Percentiles rank a stretch among this genome's conserved stretches.
Conservation (phyloP, 2,329 filamentous ascomycete genomes). For the Rutstroemia sp. region DNA sequence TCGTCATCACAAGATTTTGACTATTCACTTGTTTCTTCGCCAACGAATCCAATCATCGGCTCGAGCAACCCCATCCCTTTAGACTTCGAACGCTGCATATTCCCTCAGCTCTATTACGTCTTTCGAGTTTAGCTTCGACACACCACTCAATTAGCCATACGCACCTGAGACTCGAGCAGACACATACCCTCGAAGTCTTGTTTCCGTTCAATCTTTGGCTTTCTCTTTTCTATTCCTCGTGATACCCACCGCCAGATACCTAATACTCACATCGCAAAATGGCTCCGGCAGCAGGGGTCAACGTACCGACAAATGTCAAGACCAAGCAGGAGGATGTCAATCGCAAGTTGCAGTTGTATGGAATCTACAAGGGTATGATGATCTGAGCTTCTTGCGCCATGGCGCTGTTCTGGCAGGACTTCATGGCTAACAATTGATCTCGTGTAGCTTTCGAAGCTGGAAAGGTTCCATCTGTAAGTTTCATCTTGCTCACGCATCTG, state of each 20-base stretch:
- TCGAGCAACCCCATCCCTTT: no score
- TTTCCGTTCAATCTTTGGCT: background rate
- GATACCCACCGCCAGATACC: constrained; percentile 11
- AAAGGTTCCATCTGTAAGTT: constrained; percentile 68
- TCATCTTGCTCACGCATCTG: background rate
- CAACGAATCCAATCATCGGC: no score
- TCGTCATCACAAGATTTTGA: no score
- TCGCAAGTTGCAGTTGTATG: constrained; percentile 89
- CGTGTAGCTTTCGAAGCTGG: constrained; percentile 70
- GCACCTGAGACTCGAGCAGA: background rate
- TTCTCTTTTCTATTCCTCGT: constrained; percentile 13
- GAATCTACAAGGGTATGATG: constrained; percentile 62
- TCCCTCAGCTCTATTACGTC: no score
- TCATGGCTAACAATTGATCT: constrained; percentile 18
- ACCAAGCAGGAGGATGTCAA: constrained; percentile 57
- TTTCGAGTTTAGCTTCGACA: constrained; percentile 6
- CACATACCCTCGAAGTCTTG: no score
- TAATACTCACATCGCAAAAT: constrained; percentile 11
- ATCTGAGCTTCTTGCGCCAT: background rate
- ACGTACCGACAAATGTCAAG: constrained; percentile 24
- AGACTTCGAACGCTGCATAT: no score
- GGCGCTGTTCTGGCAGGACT: background rate
- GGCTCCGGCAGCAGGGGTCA: constrained; percentile 19
- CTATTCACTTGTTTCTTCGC: no score
- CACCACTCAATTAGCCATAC: background rate